Percentiles rank a stretch among this genome's conserved stretches.
Conservation (phyloP, 139 green algal species). For the Picochlorum sp. region DNA sequence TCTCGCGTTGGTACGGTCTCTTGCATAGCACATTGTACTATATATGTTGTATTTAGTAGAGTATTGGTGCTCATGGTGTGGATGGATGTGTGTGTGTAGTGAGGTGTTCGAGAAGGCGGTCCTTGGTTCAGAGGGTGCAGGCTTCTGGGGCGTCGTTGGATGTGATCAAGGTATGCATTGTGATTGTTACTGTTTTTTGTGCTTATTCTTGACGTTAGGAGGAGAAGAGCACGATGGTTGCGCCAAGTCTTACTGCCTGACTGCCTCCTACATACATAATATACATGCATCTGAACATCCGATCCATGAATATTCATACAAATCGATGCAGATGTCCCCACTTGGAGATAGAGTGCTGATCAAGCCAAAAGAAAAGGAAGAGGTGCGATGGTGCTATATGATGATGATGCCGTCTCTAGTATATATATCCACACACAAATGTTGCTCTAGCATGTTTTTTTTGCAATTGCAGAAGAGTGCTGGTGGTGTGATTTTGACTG, state of each 20-base stretch:
- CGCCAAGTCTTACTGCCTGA: too few species aligned
- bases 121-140: conserved; percentile 6
- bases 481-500: conserved; percentile 36
- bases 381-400: background rate
- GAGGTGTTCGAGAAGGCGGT: background rate
- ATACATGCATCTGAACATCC: background rate
- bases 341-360: conserved; percentile 45
- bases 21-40: background rate
- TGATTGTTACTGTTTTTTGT: too few species aligned
- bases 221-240: too few species aligned
- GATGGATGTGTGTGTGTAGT: background rate
- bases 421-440: background rate
- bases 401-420: background rate
- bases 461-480: conserved; percentile 15
- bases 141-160: conserved; percentile 1
- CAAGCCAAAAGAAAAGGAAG: conserved; percentile 36
- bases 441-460: too few species aligned
- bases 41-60: too few species aligned
- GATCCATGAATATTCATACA: too few species aligned
- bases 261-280: background rate
- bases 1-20: too few species aligned
- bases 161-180: background rate
- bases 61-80: too few species aligned
- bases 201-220: too few species aligned
- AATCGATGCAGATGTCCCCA: conserved; percentile 35